Evolutionary conservation across 441 rosid genomes (phyloP).

Genomic region (Capsella rubella): DNA sequence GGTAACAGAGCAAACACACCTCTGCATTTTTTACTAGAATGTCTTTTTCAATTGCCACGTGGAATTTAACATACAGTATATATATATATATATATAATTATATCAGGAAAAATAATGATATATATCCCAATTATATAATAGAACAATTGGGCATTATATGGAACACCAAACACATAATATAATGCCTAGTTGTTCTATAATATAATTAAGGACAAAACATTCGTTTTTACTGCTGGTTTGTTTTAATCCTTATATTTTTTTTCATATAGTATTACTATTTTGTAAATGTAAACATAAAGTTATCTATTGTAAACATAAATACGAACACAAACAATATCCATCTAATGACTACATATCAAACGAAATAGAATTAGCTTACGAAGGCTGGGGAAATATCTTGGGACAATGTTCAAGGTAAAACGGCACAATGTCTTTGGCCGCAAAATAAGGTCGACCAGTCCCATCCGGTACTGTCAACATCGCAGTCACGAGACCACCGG

Average conservation of each 20-base stretch:
- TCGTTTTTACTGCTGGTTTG: not conserved
- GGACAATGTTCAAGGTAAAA: constrained; percentile 58
- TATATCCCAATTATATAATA: not conserved
- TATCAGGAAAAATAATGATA: too few species aligned
- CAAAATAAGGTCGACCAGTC: constrained; percentile 49
- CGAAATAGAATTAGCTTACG: constrained; percentile 29
- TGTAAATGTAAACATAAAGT: not conserved
- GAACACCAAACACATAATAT: not conserved
- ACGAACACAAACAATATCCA: not conserved
- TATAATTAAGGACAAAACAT: not conserved
- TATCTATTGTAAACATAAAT: not conserved
- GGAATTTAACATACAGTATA: not conserved
- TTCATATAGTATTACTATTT: not conserved
- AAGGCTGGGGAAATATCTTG: constrained; percentile 57
- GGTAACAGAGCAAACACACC: constrained; percentile 29
- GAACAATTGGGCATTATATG: not conserved
- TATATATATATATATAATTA: too few species aligned
- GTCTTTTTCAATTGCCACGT: constrained; percentile 13
- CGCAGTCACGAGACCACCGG: constrained; percentile 71
- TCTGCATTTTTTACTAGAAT: constrained; percentile 35
- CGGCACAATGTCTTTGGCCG: constrained; percentile 61
- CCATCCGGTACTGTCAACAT: constrained; percentile 59
- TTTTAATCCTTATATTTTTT: too few species aligned
- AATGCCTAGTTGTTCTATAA: not conserved
- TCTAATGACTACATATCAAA: not conserved